Base-by-base conservation (phyloP, 352 stramenopile genomes). In the Thalassiosira sp. region DNA sequence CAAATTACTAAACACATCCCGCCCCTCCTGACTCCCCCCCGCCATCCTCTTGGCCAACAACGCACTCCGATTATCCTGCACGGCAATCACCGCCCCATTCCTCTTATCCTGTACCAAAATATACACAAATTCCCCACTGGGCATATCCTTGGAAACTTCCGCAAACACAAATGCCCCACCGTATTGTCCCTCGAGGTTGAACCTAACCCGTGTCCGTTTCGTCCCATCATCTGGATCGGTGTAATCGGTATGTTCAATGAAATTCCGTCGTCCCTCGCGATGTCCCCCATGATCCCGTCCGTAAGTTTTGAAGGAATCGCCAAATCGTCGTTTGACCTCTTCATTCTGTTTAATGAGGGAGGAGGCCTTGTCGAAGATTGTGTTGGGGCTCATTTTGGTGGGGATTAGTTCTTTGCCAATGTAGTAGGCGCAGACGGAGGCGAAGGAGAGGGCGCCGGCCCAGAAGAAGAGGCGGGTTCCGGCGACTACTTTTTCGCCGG, bases 41-140 rank as follows among this genome's bases (percentile, higher is more conserved):
- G 82, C 72, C 75, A 92, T 67, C 40, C 75, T 76, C 46, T 75
- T 72, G 27, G 81, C 85, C 25, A 87, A 81, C 43, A 92, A 40
- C 20, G 74, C 73, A 37, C 70, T 90, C 86, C 95, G 89, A 82
- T 98, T 97, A 88, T 98, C 95, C 63, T 95, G 76, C 67, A 98
- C 86, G 68, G 94, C 97, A 74, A 97, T 89, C 15, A 97, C 84
- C 58, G 93, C 87, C 43, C 89, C 90, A 49, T 94, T 96, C 70
- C 94, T 91, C 83, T 95, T 97, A 79, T 97, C 91, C 82, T 98
- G 95, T 40, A 97, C 93, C 77, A 98, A 94, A 58, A 98, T 67
- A 83, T 98, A 98, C 60, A 97, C 95, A 74, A 96, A 98, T 81
- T 97, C 95, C 53, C 94, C 94, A 69, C 93, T 95, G 59, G 95